phyloP scores from a whole-genome alignment of 2,329 filamentous ascomycete genomes.

The Aspergillus latus region DNA sequence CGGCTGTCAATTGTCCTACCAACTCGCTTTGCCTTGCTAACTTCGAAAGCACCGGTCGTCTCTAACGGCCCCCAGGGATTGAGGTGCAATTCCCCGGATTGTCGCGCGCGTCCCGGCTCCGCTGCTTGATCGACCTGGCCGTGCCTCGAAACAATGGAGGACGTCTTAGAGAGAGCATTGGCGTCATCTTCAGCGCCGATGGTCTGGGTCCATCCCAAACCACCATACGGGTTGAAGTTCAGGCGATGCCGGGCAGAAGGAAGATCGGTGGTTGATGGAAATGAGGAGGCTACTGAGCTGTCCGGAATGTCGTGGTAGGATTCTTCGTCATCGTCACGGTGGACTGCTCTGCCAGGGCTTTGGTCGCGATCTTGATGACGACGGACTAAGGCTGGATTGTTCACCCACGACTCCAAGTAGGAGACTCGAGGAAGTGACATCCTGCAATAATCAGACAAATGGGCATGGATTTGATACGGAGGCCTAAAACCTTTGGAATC shows the following conservation, averaged over 20 bases:
- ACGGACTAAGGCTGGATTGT: slow-evolving; percentile 31
- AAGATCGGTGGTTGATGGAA: slow-evolving; percentile 33
- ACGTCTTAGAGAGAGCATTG: slow-evolving; percentile 22
- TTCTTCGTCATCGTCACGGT: slow-evolving; percentile 24
- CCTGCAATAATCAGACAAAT: too few relatives aligned
- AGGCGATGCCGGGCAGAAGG: slow-evolving; percentile 31
- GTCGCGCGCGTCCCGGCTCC: slow-evolving; percentile 8
- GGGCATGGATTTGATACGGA: too few relatives aligned
- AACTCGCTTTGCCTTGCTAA: slow-evolving; percentile 54
- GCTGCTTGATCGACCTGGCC: slow-evolving; percentile 20
- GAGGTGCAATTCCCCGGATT: slow-evolving; percentile 18
- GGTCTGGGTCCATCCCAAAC: slow-evolving; percentile 38
- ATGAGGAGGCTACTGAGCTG: slow-evolving; percentile 34
- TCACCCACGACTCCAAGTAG: slow-evolving; percentile 47
- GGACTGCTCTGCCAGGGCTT: slow-evolving; percentile 23
- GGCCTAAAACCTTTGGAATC: too few relatives aligned
- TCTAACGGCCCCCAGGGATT: slow-evolving; percentile 23
- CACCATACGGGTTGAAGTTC: slow-evolving; percentile 46
- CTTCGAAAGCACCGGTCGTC: slow-evolving; percentile 52
- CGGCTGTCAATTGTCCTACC: neutral
- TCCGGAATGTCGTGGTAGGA: slow-evolving; percentile 34
- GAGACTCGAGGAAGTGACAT: slow-evolving; percentile 47
- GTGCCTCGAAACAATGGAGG: slow-evolving; percentile 24
- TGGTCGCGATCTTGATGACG: slow-evolving; percentile 23
- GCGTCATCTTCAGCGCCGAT: slow-evolving; percentile 30